Base-by-base conservation (phyloP, 2,329 filamentous ascomycete genomes). In the Thelonectria discophora region DNA sequence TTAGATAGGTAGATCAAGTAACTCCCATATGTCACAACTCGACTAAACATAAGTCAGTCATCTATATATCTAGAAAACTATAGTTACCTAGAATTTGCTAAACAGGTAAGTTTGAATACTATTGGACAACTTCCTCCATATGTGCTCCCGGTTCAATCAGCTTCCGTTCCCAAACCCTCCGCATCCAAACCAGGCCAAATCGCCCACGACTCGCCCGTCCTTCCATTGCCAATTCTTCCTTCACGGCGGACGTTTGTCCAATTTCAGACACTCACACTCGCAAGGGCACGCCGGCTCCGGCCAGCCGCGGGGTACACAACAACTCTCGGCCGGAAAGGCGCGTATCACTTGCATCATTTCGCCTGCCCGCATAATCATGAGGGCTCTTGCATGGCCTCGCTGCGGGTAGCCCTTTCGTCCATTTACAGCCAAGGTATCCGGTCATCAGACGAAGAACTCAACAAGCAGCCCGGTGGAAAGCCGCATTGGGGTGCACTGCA, bases 261-360 rank as follows among this genome's bases (percentile, higher is more conserved):
- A 13, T 34, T 34, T 5, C 9, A 34, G 17, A 17, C 12, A 34
- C 24, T 27, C n/a, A 17, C 30, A 17, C 34, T 21, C 17, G 51
- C 21, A 49, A 46, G 51, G 32, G 32, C 32, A 34, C 32, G 32
- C 32, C 32, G 12, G 7, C 32, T 34, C 32, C 50, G 49, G 42
- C 37, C 21, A 42, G 50, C 40, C 24, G 45, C 49, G 45, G 12
- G 18, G 24, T 40, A 43, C 54, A 34, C 57, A 43, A 43, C 7
- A 5, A 13, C 7, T n/a, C 13, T 34, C 32, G 32, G 32, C 13
- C 32, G 32, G 24, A 24, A 34, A 11, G 32, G 32, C 13, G 12
- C n/a, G 32, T 34, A 34, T 34, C 32, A 37, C 37, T 55, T n/a
- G n/a, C n/a, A n/a, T 55, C 50, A 59, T 15, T 59, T 59, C 57